Evolutionary conservation across 176 grass and related monocot genomes (phyloP).

Genomic region (Bromus sterilis): DNA sequence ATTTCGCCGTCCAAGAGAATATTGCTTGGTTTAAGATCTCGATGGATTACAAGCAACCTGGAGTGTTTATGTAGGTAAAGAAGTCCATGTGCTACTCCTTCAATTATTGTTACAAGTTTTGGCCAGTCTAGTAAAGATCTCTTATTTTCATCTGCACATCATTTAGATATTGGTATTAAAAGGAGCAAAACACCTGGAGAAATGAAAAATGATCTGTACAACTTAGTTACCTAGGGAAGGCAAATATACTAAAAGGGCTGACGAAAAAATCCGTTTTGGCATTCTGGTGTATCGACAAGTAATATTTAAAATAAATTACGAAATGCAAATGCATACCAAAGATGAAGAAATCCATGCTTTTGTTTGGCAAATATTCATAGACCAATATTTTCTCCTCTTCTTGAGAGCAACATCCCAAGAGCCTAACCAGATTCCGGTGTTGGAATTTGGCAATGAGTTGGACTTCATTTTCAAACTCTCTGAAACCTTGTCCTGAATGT

Average conservation of each 20-base stretch:
- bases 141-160: neutral
- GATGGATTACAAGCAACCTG: neutral
- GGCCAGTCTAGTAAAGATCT: neutral
- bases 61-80: neutral
- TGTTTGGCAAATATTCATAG: conserved; percentile 62
- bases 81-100: too few species aligned
- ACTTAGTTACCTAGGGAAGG: neutral
- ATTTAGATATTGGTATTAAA: neutral
- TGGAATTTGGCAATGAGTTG: neutral
- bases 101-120: neutral
- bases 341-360: too few species aligned
- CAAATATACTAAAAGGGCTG: neutral
- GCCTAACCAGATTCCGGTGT: neutral
- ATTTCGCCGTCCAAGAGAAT: neutral
- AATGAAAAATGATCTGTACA: neutral
- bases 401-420: conserved; percentile 16
- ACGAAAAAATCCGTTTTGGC: neutral
- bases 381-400: conserved; percentile 47
- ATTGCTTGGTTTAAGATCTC: neutral
- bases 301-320: neutral
- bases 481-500: neutral
- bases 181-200: neutral
- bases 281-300: neutral
- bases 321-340: conserved; percentile 30
- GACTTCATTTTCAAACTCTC: neutral